Evolutionary conservation across 1,284 basidiomycete species (phyloP), one percentile per base, ranked within the genome.

Genomic region (Vanrija sp.): DNA sequence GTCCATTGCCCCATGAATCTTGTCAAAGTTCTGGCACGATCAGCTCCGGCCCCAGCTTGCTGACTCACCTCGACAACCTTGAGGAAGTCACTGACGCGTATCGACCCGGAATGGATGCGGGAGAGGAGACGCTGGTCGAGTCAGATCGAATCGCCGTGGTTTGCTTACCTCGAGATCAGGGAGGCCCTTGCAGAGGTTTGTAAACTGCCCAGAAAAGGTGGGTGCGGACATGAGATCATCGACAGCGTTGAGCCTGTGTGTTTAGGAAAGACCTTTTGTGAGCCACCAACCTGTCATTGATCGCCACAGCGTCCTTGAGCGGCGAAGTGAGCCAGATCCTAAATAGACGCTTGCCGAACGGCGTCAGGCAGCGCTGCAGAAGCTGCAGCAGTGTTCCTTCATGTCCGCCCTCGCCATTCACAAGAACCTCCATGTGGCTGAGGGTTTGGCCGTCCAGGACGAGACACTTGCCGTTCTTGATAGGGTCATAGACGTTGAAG

Each of bases 401-500:
- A 36, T 88, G 86, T 0, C 87, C 87, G 3, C 93, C 92, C 75
- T 95, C 92, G 61, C 85, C 90, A 71, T 97, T 97, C 46, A 92
- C 77, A 38, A 98, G 76, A 8, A 97, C 83, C 79, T 97, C 94
- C 62, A 98, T 81, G 72, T 98, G 94, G 15, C 89, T 88, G 45
- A 98, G 78, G 0, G 91, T 94, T 69, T 96, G 91, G 3, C 94
- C 94, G 72, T 98, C 93, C 24, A 98, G 80, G 0, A 89, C 81
- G 43, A 98, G 77, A 20, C 86, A 88, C 67, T 86, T 81, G 19
- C 90, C 91, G 58, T 83, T 81, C 67, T 86, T 86, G 83, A 96
- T 89, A 0, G 94, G 93, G 73, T 97, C 92, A 68, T 96, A 96
- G 41, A 96, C 81, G 67, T 96, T 94, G 81, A 97, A 97, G 71